Evolutionary conservation across 768 basidiomycete species (phyloP).

Genomic region (Termitomyces sp.): DNA sequence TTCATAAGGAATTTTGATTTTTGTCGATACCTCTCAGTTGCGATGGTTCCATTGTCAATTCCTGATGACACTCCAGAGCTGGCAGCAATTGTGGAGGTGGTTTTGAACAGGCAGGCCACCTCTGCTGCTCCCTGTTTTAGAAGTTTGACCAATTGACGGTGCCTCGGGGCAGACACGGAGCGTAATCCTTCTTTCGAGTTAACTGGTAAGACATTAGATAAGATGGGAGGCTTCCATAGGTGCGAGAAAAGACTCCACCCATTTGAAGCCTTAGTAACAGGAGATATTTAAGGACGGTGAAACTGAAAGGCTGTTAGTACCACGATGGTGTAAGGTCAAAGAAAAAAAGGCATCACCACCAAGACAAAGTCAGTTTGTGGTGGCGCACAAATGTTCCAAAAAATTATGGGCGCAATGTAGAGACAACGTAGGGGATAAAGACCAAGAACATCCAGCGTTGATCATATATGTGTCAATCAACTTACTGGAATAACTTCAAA

Average conservation of each 20-base stretch:
- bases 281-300: too few relatives aligned
- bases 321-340: too few relatives aligned
- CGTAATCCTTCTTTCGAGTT: neutral
- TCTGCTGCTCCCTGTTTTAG: neutral
- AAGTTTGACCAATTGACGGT: neutral
- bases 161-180: neutral
- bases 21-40: neutral
- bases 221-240: neutral
- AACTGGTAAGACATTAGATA: neutral
- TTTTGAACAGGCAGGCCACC: neutral
- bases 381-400: neutral
- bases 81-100: neutral
- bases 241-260: neutral
- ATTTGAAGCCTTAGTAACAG: neutral
- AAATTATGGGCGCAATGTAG: neutral
- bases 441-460: neutral
- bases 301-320: neutral
- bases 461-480: neutral
- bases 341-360: neutral
- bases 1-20: neutral
- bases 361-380: neutral
- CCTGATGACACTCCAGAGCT: neutral
- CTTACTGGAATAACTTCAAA: neutral
- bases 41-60: neutral
- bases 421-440: neutral